These are phyloP conservation scores for Linnemannia schmuckeri DNA, from an alignment of 192 early-diverging fungal genomes.

Conservation along the genomic window DNA sequence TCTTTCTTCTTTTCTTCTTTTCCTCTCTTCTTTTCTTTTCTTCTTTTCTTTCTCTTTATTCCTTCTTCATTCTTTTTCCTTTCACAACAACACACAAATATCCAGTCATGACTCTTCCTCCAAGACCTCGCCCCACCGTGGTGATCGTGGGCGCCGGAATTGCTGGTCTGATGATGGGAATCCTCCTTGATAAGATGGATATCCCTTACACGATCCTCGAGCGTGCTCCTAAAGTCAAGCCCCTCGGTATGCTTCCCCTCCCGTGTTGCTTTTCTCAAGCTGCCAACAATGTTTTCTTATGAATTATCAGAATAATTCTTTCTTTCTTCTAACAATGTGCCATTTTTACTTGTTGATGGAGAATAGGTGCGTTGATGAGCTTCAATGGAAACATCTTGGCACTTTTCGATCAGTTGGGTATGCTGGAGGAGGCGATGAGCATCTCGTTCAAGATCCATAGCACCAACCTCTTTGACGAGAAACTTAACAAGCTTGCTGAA, in stretches of 20 bases:
- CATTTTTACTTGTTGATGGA: not conserved
- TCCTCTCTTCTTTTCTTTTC: not conserved
- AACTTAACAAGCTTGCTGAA: slow-evolving; percentile 10
- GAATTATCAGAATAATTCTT: too few species aligned
- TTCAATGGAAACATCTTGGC: slow-evolving; percentile 33
- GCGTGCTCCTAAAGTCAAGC: slow-evolving; percentile 9
- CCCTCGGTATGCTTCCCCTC: slow-evolving; percentile 1
- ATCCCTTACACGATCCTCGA: slow-evolving; percentile 32
- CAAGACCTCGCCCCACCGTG: not conserved
- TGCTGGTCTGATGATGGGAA: slow-evolving; percentile 19
- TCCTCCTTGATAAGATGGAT: slow-evolving; percentile 18
- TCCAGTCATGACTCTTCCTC: not conserved
- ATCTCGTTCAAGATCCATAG: slow-evolving; percentile 18
- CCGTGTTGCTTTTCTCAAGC: not conserved
- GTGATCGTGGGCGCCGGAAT: slow-evolving; percentile 30
- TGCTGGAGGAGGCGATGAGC: slow-evolving; percentile 19
- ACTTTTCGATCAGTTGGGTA: slow-evolving; percentile 32
- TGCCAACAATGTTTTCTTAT: not conserved
- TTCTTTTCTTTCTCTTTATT: too few species aligned
- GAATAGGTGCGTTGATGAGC: slow-evolving; percentile 28
- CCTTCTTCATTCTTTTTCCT: not conserved
- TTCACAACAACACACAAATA: not conserved
- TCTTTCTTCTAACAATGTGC: not conserved
- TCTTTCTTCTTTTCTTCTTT: not conserved
- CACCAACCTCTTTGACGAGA: slow-evolving; percentile 13